Percentiles rank a stretch among this genome's conserved stretches.
Conservation (phyloP, 2,329 filamentous ascomycete genomes). For the Pseudopyricularia cyperi region DNA sequence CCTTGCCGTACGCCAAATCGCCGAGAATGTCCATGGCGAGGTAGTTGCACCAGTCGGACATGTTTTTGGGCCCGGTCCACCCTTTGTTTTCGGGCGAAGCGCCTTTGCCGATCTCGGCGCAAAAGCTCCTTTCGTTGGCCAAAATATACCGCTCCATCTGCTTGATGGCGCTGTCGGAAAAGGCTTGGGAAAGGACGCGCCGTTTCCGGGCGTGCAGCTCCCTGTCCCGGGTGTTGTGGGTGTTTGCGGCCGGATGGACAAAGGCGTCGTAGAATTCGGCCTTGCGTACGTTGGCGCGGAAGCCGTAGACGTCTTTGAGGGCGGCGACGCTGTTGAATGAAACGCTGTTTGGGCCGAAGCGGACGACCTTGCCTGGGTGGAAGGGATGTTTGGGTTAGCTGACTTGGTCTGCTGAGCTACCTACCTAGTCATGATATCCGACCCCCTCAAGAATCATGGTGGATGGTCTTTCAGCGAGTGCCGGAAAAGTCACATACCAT, state of each 20-base stretch:
- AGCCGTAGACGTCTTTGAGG: slow-evolving; percentile 53
- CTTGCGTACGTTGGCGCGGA: slow-evolving; percentile 51
- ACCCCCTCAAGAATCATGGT: too few relatives aligned
- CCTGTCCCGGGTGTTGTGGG: slow-evolving; percentile 60
- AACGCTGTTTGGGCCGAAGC: slow-evolving; percentile 65
- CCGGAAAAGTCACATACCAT: slow-evolving; percentile 34
- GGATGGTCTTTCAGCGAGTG: too few relatives aligned
- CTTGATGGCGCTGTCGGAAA: slow-evolving; percentile 52
- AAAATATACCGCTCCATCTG: slow-evolving; percentile 57
- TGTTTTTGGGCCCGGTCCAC: slow-evolving; percentile 46
- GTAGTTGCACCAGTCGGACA: slow-evolving; percentile 50
- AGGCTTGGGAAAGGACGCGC: slow-evolving; percentile 58
- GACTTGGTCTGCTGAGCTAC: too few relatives aligned
- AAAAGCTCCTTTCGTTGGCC: slow-evolving; percentile 53
- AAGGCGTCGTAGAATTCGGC: slow-evolving; percentile 63
- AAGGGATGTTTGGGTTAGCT: neutral
- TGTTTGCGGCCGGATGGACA: slow-evolving; percentile 57
- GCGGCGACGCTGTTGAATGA: slow-evolving; percentile 64
- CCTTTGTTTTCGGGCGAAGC: slow-evolving; percentile 32
- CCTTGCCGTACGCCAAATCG: slow-evolving; percentile 47
- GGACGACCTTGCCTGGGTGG: slow-evolving; percentile 48
- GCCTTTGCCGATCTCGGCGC: slow-evolving; percentile 37
- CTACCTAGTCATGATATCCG: too few relatives aligned
- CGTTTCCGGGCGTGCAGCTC: slow-evolving; percentile 56
- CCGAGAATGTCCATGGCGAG: slow-evolving; percentile 51